phyloP scores from a whole-genome alignment of 2,329 filamentous ascomycete species.

The Albifimbria verrucaria region DNA sequence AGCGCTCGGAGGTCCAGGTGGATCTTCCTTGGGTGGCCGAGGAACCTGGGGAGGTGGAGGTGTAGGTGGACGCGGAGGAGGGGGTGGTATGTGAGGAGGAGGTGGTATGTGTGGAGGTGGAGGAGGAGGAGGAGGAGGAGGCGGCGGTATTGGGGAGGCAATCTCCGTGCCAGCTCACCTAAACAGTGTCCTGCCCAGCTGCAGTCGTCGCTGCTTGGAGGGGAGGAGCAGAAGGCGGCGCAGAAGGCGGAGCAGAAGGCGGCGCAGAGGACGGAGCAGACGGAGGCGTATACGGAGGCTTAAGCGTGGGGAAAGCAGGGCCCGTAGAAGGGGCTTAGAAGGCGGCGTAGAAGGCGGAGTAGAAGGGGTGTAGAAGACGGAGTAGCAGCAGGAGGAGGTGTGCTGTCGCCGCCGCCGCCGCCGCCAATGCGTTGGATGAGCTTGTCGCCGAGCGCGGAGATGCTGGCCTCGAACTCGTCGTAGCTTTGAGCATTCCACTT shows the following conservation, averaged over 20 bases:
- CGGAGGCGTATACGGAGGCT: too few relatives aligned
- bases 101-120: neutral
- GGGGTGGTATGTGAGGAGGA: neutral
- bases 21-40: too few relatives aligned
- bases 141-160: neutral
- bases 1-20: too few relatives aligned
- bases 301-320: too few relatives aligned
- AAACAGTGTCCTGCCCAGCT: conserved; percentile 14
- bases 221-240: neutral
- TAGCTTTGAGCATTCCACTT: conserved; percentile 50
- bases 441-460: conserved; percentile 46
- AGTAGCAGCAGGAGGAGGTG: too few relatives aligned
- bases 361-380: too few relatives aligned
- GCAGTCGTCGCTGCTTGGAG: conserved; percentile 9
- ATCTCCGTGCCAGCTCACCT: conserved; percentile 10
- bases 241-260: neutral
- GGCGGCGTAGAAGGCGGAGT: too few relatives aligned
- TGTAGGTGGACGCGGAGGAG: neutral
- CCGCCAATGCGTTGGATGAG: conserved; percentile 37
- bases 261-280: too few relatives aligned
- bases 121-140: neutral
- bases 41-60: too few relatives aligned
- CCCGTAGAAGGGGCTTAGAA: too few relatives aligned
- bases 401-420: conserved; percentile 5
- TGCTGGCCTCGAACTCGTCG: conserved; percentile 50